Evolutionary conservation across 768 basidiomycete species (phyloP).

Genomic region (Hygrophoropsis aurantiaca): DNA sequence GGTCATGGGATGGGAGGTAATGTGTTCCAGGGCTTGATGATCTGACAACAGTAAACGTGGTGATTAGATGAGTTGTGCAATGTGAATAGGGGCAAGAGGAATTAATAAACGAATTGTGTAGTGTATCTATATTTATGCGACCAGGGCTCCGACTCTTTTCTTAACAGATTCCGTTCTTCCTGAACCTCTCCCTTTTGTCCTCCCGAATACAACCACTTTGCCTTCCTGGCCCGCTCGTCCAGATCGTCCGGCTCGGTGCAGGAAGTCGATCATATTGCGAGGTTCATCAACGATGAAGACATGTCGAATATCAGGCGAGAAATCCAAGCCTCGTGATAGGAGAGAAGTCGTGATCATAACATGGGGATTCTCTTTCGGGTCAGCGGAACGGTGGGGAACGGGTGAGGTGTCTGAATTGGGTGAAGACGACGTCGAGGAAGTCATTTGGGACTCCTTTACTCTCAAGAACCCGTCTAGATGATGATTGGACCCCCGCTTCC

Average conservation of each 20-base stretch:
- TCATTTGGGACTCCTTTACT: conserved; percentile 4
- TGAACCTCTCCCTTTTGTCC: conserved; percentile 63
- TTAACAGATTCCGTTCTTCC: conserved; percentile 49
- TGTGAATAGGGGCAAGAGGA: too few relatives aligned
- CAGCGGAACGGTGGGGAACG: conserved; percentile 14
- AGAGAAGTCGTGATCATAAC: conserved; percentile 89
- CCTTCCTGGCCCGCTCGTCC: conserved; percentile 73
- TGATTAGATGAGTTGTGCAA: too few relatives aligned
- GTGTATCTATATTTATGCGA: conserved; percentile 11
- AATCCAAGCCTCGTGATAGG: conserved; percentile 88
- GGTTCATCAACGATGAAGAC: conserved; percentile 90
- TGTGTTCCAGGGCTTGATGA: too few relatives aligned
- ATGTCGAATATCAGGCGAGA: conserved; percentile 71
- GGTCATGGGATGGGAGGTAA: too few relatives aligned
- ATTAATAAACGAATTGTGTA: not conserved
- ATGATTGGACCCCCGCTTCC: conserved; percentile 69
- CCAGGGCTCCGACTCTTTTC: conserved; percentile 47
- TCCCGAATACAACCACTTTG: conserved; percentile 77
- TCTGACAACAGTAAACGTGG: too few relatives aligned
- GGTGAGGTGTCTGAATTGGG: conserved; percentile 3
- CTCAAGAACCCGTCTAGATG: conserved; percentile 77
- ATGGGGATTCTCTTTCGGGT: conserved; percentile 43
- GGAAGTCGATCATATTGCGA: conserved; percentile 85
- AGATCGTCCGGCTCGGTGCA: conserved; percentile 86
- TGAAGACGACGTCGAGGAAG: conserved; percentile 2